Evolutionary conservation across 2,329 filamentous ascomycete species (phyloP), one percentile per base, ranked within the genome.

Genomic region (Hypocreales sp.): DNA sequence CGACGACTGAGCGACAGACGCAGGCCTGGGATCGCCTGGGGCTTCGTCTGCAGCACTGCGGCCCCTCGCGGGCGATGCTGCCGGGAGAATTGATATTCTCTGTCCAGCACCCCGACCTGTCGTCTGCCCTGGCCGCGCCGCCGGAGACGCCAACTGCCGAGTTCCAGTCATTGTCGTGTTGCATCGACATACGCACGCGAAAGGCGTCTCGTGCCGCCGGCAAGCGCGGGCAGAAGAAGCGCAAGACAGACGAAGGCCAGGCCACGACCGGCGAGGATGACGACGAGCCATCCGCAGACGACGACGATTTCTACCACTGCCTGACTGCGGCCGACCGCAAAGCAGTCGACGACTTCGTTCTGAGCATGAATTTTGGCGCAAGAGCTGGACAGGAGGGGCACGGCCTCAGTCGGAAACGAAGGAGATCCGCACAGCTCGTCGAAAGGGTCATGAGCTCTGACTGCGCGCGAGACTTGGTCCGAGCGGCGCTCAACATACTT

Each of bases 101-200:
- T 1, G 40, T 58, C 7, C 46, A 56, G 26, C 54, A 58, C 27
- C 42, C 48, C 4, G 42, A 48, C 21, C 25, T 53, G 12, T 38
- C 40, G 0, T 55, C 53, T 4, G 34, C 42, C 11, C 27, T 53
- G 15, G 16, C 41, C 5, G 35, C 46, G 5, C 53, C 53, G 2
- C 23, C 26, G 1, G 36, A 32, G 2, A 42, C 48, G 1, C 22
- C 27, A 4, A 40, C 35, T 5, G 41, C 43, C 1, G 37, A 38
- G 2, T 45, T 57, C 22, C 37, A 34, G 21, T 37, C 37, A 15
- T 35, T 46, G 12, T 31, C 32, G n/a, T 39, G 48, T 22, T 32
- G 33, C 4, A 28, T 55, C 17, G 29, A 44, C 20, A 22, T 50
- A 10, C 30, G 31, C 4, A 27, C 33, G 4, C 15, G n/a, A 2